Evolutionary conservation across 371 early-diverging fungal genomes (phyloP), one percentile per base, ranked within the genome.

Genomic region (Mortierella sp.): DNA sequence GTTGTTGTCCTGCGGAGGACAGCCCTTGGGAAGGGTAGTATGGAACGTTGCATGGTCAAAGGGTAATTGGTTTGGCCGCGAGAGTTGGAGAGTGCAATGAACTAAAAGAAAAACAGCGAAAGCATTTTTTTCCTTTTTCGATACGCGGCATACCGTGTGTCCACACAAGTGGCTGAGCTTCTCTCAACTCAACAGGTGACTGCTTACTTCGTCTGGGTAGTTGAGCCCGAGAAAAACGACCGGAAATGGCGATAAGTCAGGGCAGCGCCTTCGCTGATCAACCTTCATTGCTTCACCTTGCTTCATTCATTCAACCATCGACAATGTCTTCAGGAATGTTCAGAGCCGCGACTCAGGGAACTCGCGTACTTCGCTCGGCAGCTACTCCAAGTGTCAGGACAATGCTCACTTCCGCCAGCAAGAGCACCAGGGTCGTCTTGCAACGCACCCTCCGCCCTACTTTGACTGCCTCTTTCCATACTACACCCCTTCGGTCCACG

Each of bases 391-490:
- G 38, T 47, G 16, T 65, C 52, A 76, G 70, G 47, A 34, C 77
- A 24, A 14, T 75, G 63, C 75, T 75, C 38, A 55, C 75, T 0
- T 24, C 65, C n/a, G 24, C 75, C 31, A 45, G 70, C 24, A 70
- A 21, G 34, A 70, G 58, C 21, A 6, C 72, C 24, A 42, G 54
- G 28, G 34, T 63, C 13, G 42, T 57, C 0, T 42, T 50, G 72
- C 72, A 75, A 24, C 77, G 54, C 13, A 70, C 78, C 10, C 44
- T 71, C 34, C 79, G 85, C 42, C 80, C 85, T 24, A 74, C 60
- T 11, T 72, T 81, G 5, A 76, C 77, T 52, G 73, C 77, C 38
- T 72, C 85, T 26, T 85, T 85, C 80, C 85, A 85, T 70, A 78
- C 79, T 11, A 81, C 82, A 1, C 55, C 81, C 50, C 65, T 47